Conservation (phyloP, 495 filamentous ascomycete species). For the Cenococcum geophilum region DNA sequence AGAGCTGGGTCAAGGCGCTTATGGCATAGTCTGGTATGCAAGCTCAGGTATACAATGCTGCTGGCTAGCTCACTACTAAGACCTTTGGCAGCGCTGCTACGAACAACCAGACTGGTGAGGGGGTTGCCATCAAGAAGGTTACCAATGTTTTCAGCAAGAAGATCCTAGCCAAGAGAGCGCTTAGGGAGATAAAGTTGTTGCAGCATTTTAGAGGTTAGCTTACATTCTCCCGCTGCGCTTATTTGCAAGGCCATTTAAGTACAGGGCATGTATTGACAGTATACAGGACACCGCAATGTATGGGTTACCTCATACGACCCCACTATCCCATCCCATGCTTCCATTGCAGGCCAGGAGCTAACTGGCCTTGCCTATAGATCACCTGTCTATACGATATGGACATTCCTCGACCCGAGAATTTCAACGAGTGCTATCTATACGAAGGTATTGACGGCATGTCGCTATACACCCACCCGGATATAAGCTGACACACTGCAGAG, state of each 20-base stretch:
- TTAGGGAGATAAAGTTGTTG: constrained; percentile 96
- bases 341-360: constrained; percentile 6
- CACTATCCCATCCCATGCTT: constrained; percentile 6
- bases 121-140: constrained; percentile 99
- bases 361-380: constrained; percentile 54
- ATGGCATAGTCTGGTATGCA: constrained; percentile 94
- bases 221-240: background rate
- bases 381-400: constrained; percentile 99
- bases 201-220: constrained; percentile 83
- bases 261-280: constrained; percentile 19
- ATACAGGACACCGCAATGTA: constrained; percentile 59
- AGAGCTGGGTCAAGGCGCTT: constrained; percentile 95
- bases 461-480: constrained; percentile 2
- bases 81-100: constrained; percentile 62
- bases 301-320: constrained; percentile 20
- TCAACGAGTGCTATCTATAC: constrained; percentile 98
- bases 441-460: constrained; percentile 57
- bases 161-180: constrained; percentile 93
- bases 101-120: constrained; percentile 83
- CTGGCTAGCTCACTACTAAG: constrained; percentile 4
- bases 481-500: constrained; percentile 51
- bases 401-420: constrained; percentile 94
- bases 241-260: background rate
- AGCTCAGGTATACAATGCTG: constrained; percentile 7
- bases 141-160: constrained; percentile 99